Evolutionary conservation across 139 green algal genomes (phyloP).

Genomic region (Coelastrella sp.): DNA sequence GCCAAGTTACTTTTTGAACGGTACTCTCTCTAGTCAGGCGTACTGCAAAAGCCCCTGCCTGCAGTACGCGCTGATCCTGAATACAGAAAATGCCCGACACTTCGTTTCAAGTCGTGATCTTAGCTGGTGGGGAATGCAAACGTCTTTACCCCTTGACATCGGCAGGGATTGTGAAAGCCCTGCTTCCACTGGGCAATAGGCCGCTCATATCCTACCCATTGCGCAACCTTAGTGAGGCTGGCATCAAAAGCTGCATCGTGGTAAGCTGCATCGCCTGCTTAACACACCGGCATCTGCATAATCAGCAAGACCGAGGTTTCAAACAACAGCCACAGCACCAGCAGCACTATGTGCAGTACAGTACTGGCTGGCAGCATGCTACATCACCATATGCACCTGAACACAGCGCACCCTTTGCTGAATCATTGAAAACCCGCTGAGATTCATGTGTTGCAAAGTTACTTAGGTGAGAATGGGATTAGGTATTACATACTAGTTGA

Average conservation of each 20-base stretch:
- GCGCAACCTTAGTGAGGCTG: slow-evolving; percentile 68
- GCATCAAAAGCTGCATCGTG: slow-evolving; percentile 78
- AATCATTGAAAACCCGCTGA: too few relatives aligned
- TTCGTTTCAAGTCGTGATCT: slow-evolving; percentile 73
- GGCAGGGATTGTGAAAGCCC: slow-evolving; percentile 67
- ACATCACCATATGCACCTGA: too few relatives aligned
- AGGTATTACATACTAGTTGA: too few relatives aligned
- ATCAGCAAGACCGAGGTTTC: not conserved
- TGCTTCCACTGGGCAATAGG: slow-evolving; percentile 82
- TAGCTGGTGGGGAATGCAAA: slow-evolving; percentile 70
- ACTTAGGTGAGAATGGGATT: too few relatives aligned
- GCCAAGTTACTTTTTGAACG: too few relatives aligned
- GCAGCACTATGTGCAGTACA: not conserved
- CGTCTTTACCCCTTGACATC: slow-evolving; percentile 74
- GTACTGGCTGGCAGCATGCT: not conserved
- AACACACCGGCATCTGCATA: not conserved
- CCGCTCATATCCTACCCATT: slow-evolving; percentile 85
- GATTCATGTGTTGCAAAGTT: too few relatives aligned
- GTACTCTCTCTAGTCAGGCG: too few relatives aligned
- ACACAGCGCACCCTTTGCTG: too few relatives aligned
- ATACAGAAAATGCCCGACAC: slow-evolving; percentile 1
- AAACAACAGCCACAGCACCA: not conserved
- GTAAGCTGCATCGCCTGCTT: slow-evolving; percentile 52
- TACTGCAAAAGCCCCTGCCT: too few relatives aligned
- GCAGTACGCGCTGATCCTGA: not conserved